Conservation (phyloP, 176 grass and related monocot genomes). For the Rhynchospora breviuscula region DNA sequence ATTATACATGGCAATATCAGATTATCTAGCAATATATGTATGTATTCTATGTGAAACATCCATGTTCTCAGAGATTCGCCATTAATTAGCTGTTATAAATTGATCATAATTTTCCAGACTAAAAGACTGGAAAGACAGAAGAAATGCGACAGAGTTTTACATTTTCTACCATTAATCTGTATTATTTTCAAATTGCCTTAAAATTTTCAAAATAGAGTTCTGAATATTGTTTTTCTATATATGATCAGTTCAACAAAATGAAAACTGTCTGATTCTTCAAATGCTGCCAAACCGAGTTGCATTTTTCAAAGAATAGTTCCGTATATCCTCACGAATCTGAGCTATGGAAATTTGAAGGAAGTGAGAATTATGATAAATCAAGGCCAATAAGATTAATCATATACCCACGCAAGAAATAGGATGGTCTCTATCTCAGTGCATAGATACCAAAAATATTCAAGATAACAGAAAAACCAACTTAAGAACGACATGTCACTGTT, state of each 20-base stretch:
- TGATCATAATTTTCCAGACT: too few relatives aligned
- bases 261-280: too few relatives aligned
- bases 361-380: too few relatives aligned
- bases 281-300: too few relatives aligned
- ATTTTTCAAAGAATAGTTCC: background rate
- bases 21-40: background rate
- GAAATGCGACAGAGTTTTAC: background rate
- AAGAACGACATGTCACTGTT: background rate
- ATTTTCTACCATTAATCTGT: background rate
- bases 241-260: too few relatives aligned
- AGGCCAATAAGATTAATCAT: too few relatives aligned
- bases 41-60: too few relatives aligned
- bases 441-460: background rate
- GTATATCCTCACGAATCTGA: background rate
- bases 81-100: too few relatives aligned
- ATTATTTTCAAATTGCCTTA: background rate
- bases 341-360: background rate
- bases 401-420: background rate
- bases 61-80: too few relatives aligned
- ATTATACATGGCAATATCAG: background rate
- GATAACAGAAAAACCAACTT: background rate
- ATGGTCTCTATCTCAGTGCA: background rate
- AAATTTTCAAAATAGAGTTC: too few relatives aligned
- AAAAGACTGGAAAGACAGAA: background rate
- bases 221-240: too few relatives aligned